Percentiles rank a stretch among this genome's conserved stretches.
These are phyloP conservation scores for Ophiostoma australiae DNA, from an alignment of 2,329 filamentous ascomycete genomes.

Conservation along the genomic window DNA sequence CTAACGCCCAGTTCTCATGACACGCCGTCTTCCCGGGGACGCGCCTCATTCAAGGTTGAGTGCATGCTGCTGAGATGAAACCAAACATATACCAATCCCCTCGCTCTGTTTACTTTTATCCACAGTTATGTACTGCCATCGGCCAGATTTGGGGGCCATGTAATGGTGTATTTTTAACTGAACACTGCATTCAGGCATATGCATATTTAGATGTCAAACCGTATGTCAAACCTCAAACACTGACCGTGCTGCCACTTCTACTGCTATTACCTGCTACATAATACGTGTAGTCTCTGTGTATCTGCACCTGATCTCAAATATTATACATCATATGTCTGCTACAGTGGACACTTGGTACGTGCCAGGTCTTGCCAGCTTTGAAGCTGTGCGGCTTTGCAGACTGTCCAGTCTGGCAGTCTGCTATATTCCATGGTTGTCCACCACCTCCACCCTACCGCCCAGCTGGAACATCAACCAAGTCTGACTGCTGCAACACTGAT, in stretches of 20 bases:
- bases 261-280: neutral
- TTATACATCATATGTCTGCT: neutral
- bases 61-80: neutral
- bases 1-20: neutral
- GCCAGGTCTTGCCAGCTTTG: neutral
- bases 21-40: too few species aligned
- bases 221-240: too few species aligned
- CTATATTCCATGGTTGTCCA: neutral
- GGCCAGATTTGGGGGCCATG: neutral
- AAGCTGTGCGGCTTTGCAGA: too few species aligned
- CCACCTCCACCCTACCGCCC: neutral
- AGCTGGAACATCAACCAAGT: slow-evolving; percentile 1
- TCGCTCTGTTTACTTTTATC: too few species aligned
- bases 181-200: neutral
- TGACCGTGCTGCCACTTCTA: neutral
- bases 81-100: neutral
- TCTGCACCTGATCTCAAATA: neutral
- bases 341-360: neutral
- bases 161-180: neutral
- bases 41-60: neutral
- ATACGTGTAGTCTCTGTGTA: neutral
- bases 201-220: too few species aligned
- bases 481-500: neutral
- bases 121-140: neutral
- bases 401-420: neutral